phyloP scores from a whole-genome alignment of 148 eudicot genomes.

The Rhododendron molle region DNA sequence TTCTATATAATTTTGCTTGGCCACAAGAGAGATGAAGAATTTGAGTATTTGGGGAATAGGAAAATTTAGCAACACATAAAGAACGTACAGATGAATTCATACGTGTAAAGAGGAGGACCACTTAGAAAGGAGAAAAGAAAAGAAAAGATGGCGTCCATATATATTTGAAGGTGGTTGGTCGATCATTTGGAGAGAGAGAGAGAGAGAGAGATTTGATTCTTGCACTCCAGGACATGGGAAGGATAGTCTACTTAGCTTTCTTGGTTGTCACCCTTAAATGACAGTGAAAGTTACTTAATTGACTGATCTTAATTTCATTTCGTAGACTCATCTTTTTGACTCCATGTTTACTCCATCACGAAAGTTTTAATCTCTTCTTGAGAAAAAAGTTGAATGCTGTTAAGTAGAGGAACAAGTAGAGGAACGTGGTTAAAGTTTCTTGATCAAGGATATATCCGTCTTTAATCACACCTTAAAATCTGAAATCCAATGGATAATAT shows the following conservation, averaged over 20 bases:
- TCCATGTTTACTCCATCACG: not conserved
- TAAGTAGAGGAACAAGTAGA: not conserved
- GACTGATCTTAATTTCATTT: not conserved
- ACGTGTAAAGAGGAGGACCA: not conserved
- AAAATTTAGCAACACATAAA: not conserved
- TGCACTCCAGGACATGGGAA: conserved; percentile 16
- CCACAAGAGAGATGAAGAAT: not conserved
- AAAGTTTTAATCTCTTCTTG: conserved; percentile 4
- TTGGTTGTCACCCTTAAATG: conserved; percentile 5
- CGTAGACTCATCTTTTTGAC: not conserved
- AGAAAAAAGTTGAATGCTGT: not conserved
- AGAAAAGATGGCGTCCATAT: not conserved
- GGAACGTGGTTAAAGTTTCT: not conserved
- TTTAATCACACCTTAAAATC: not conserved
- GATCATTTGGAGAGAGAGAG: not conserved
- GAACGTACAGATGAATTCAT: not conserved
- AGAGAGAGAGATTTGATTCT: not conserved
- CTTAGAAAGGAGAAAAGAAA: not conserved
- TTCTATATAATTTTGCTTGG: not conserved
- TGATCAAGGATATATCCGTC: not conserved
- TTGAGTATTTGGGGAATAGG: not conserved
- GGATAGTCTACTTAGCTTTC: conserved; percentile 1
- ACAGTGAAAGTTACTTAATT: conserved; percentile 2
- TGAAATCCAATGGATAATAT: not conserved
- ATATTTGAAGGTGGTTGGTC: not conserved